Base-by-base conservation (phyloP, 495 filamentous ascomycete genomes). In the Penicillium manginii region DNA sequence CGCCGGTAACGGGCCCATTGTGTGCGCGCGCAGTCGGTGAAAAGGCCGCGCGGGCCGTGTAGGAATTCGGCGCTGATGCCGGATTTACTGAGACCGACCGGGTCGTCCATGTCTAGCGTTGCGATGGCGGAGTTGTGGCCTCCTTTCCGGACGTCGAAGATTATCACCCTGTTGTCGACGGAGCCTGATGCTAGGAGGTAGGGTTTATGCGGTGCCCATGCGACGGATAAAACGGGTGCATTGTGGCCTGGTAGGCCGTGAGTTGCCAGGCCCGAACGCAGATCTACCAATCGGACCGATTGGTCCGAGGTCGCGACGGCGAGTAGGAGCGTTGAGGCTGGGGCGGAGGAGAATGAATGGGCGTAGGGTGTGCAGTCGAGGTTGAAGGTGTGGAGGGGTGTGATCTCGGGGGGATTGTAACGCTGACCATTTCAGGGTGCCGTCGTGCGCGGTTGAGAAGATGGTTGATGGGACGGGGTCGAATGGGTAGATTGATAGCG, bases 401-500 rank as follows among this genome's bases (percentile, higher is more conserved):
- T 91, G 72, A 59, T 79, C 1, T 51, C 59, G 1, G 59, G 66
- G 66, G 15, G 82, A 78, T 37, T 86, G 81, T 0, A 91, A 85
- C 9, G 88, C 84, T 65, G 88, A 96, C 2, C 93, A 75, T 69
- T 93, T 93, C 32, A 97, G 78, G 3, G 86, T 90, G 57, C 89
- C 86, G 69, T 97, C 93, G 68, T 91, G 91, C 47, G 91, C 91
- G 11, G 87, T 88, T 1, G 90, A 90, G 11, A 96, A 77, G 62
- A 98, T 94, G 32, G 92, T 79, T 76, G 60, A 83, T 73, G 57
- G 88, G 74, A 76, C 93, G 2, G 77, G 77, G 49, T 81, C 93
- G 63, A 94, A 94, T 3, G 93, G 91, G 65, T 94, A 96, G 74
- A 96, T 96, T 2, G 83, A 90, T 39, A 96, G 73, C 35, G 92